Conservation (phyloP, 2,329 filamentous ascomycete species). For the Colletotrichum neosansevieriae region DNA sequence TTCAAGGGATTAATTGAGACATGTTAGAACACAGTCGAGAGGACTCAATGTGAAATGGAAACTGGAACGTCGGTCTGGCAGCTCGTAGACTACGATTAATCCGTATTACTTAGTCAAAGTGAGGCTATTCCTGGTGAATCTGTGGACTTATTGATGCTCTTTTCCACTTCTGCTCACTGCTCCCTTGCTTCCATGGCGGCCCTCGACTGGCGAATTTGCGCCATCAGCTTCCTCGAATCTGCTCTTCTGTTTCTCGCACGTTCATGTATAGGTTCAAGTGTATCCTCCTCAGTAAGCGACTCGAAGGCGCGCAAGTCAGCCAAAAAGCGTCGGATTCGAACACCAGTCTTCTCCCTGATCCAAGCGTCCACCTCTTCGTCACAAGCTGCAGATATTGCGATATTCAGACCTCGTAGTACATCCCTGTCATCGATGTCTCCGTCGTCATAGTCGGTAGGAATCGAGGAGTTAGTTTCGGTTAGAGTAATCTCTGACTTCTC, state of each 20-base stretch:
- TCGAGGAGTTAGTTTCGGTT: slow-evolving; percentile 37
- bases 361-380: slow-evolving; percentile 65
- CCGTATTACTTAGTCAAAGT: not conserved
- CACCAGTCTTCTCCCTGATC: slow-evolving; percentile 64
- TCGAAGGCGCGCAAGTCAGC: slow-evolving; percentile 66
- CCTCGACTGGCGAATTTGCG: slow-evolving; percentile 50
- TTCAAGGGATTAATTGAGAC: too few species aligned
- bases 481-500: not conserved
- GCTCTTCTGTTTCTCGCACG: slow-evolving; percentile 46
- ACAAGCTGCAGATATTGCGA: slow-evolving; percentile 68
- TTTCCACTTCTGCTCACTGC: not conserved
- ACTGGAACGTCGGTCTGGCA: not conserved
- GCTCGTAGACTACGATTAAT: not conserved
- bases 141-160: not conserved
- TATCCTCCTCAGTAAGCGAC: slow-evolving; percentile 52
- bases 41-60: not conserved
- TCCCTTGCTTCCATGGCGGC: slow-evolving; percentile 21
- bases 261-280: slow-evolving; percentile 44
- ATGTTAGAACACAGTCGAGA: too few species aligned
- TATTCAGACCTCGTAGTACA: slow-evolving; percentile 66
- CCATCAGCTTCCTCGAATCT: slow-evolving; percentile 52
- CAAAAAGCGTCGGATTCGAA: slow-evolving; percentile 66
- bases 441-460: slow-evolving; percentile 51
- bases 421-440: slow-evolving; percentile 60
- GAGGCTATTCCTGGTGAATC: not conserved